A percentile compares a stretch with the other conserved stretches of the same genome.
Conservation (phyloP, 805 yeast species). For the Yamadazyma phyllophila region DNA sequence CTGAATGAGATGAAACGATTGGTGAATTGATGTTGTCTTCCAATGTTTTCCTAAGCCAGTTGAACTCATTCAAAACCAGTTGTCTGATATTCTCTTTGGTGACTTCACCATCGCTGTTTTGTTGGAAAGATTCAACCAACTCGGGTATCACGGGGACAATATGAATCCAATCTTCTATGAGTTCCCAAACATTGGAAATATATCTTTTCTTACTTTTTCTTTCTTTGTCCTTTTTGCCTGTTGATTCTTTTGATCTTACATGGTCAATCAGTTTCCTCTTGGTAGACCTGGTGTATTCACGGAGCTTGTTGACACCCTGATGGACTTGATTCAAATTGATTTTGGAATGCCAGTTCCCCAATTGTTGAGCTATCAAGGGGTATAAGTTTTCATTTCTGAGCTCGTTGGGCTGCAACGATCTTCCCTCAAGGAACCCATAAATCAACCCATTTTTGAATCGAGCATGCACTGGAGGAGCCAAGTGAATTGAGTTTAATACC, state of each 20-base stretch:
- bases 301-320: conserved; percentile 41
- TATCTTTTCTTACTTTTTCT: conserved; percentile 24
- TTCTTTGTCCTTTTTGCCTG: conserved; percentile 6
- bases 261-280: conserved; percentile 12
- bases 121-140: conserved; percentile 33
- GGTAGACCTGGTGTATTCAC: conserved; percentile 20
- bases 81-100: conserved; percentile 28
- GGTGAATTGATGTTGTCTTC: conserved; percentile 42
- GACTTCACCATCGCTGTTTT: conserved; percentile 26
- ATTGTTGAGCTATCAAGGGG: conserved; percentile 59
- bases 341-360: conserved; percentile 68
- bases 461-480: conserved; percentile 70
- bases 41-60: conserved; percentile 51
- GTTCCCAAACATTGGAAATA: conserved; percentile 54
- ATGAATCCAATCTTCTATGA: conserved; percentile 60
- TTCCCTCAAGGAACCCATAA: conserved; percentile 66
- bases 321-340: conserved; percentile 48
- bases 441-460: conserved; percentile 70
- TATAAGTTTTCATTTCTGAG: conserved; percentile 46
- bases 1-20: conserved; percentile 66
- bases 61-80: conserved; percentile 49
- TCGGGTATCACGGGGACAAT: conserved; percentile 53
- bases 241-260: neutral
- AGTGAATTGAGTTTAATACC: conserved; percentile 52
- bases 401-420: conserved; percentile 57